Evolutionary conservation across 1,284 basidiomycete genomes (phyloP).

Genomic region (Leccinum huronense): DNA sequence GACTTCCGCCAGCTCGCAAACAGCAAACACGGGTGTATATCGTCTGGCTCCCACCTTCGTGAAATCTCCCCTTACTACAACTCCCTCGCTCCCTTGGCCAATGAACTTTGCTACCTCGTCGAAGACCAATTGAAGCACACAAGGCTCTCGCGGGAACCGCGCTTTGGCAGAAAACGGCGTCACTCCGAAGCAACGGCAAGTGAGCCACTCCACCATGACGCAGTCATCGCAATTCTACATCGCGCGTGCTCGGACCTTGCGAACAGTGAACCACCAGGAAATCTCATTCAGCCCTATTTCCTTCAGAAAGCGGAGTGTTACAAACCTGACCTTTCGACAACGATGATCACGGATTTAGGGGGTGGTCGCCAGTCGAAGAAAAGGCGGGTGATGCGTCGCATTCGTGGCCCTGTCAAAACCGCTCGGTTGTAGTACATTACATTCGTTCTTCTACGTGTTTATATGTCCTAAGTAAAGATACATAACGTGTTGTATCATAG

Average conservation of each 20-base stretch:
- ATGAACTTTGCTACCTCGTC: neutral
- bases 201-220: neutral
- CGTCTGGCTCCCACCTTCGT: neutral
- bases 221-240: neutral
- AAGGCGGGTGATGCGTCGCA: neutral
- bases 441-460: neutral
- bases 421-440: neutral
- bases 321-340: neutral
- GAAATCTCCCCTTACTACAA: neutral
- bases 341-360: neutral
- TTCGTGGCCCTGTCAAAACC: neutral
- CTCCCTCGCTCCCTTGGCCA: neutral
- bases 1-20: neutral
- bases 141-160: neutral
- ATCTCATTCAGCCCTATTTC: neutral
- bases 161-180: neutral
- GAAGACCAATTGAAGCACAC: neutral
- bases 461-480: too few relatives aligned
- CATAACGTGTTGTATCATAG: too few relatives aligned
- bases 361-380: neutral
- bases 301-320: neutral
- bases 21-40: neutral
- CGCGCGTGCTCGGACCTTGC: neutral
- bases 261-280: neutral
- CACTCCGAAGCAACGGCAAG: neutral